Base-by-base conservation (phyloP, 2,329 filamentous ascomycete species). In the Aureobasidium zeae region DNA sequence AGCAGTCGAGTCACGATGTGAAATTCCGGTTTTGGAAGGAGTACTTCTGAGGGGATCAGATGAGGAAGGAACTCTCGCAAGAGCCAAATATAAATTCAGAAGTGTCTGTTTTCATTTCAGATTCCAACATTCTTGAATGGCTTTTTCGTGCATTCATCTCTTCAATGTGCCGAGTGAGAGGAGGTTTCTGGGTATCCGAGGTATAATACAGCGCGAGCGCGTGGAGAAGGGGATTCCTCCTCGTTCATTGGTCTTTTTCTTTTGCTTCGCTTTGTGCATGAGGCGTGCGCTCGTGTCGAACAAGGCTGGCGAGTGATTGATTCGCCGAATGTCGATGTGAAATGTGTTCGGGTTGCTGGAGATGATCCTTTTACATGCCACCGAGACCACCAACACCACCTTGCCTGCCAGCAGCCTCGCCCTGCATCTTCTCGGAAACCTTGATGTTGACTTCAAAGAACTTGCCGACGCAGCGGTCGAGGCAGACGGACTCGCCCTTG, bases 401-500 rank as follows among this genome's bases (percentile, higher is more conserved):
- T 48, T 79, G 76, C 58, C 76, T 76, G 50, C 76, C 73, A 58
- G 79, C 76, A 36, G 84, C 85, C 67, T 94, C 84, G 52, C 81
- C 79, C 69, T 95, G 87, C 79, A 96, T 87, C 70, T 93, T 86
- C 70, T 96, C 88, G 58, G 84, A 89, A 48, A 96, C 86, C 73
- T 95, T 96, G 73, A 94, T 80, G 66, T 94, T 94, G 59, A 94
- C 88, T 57, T 96, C 89, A 70, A 98, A 95, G 73, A 96, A 98
- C 73, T 98, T 98, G 61, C 84, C 77, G 47, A 93, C 85, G 70
- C 93, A 98, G 60, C 91, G 86, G 71, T 98, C 91, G 56, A 98
- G 80, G 72, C 93, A 98, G 57, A 98, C 91, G 55, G 83, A 87
- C 70, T 98, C 91, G 74, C 88, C 93, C 73, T 98, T 98, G 78